These are phyloP conservation scores for Marasmius oreades DNA, from an alignment of 1,284 basidiomycete genomes.

Conservation along the genomic window DNA sequence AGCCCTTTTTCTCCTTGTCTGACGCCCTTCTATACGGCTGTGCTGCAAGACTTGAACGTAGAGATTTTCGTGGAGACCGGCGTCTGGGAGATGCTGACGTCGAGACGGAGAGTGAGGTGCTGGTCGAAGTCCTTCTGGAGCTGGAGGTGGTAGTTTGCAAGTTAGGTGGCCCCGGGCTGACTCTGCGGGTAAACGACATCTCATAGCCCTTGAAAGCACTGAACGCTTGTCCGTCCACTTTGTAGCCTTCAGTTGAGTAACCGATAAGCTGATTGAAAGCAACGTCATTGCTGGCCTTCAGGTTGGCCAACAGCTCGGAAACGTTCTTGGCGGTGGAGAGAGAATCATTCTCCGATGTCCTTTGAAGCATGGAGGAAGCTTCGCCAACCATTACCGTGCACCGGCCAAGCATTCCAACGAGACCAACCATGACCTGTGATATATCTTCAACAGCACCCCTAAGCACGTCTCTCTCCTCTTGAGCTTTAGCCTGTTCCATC, in stretches of 20 bases:
- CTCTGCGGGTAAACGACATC: slow-evolving; percentile 34
- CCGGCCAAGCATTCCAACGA: slow-evolving; percentile 78
- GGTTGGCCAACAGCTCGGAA: slow-evolving; percentile 44
- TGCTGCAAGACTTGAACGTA: slow-evolving; percentile 60
- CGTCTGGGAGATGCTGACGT: slow-evolving; percentile 36
- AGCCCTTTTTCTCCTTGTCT: slow-evolving; percentile 56
- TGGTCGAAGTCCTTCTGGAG: slow-evolving; percentile 49
- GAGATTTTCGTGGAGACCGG: slow-evolving; percentile 65
- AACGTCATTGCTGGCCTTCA: slow-evolving; percentile 67
- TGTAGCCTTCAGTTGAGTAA: slow-evolving; percentile 56
- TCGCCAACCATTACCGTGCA: slow-evolving; percentile 74
- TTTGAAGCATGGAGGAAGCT: slow-evolving; percentile 53
- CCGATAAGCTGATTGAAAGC: slow-evolving; percentile 64
- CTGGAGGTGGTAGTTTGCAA: slow-evolving; percentile 36
- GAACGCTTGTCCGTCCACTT: slow-evolving; percentile 36
- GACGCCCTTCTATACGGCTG: slow-evolving; percentile 59
- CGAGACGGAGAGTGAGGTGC: slow-evolving; percentile 33
- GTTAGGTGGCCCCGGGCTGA: slow-evolving; percentile 45
- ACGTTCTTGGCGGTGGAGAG: slow-evolving; percentile 41
- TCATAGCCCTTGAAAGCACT: slow-evolving; percentile 44
- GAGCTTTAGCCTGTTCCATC: slow-evolving; percentile 69
- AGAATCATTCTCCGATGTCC: slow-evolving; percentile 39
- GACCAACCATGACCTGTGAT: slow-evolving; percentile 63
- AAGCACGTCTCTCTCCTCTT: slow-evolving; percentile 68
- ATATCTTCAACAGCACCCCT: slow-evolving; percentile 63